A percentile compares a stretch with the other conserved stretches of the same genome.
Evolutionary conservation across 2,329 filamentous ascomycete genomes (phyloP).

Genomic region (Aspergillus sojae): DNA sequence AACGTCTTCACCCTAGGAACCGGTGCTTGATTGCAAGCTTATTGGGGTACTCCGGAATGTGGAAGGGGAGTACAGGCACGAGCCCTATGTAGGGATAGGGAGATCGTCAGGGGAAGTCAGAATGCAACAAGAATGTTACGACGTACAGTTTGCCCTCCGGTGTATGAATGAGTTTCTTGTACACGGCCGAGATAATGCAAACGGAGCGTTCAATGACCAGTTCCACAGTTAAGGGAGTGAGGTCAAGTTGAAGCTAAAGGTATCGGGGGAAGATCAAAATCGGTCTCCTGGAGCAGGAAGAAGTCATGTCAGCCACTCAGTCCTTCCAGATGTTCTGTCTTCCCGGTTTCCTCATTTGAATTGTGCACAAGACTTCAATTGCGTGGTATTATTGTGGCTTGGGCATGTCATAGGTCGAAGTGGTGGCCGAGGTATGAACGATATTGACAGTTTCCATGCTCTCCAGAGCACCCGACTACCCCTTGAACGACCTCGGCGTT

Average conservation of each 20-base stretch:
- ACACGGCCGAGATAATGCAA: slow-evolving; percentile 26
- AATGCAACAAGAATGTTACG: slow-evolving; percentile 31
- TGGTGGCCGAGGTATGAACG: slow-evolving; percentile 21
- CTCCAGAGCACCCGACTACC: slow-evolving; percentile 8
- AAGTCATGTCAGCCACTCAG: slow-evolving; percentile 19
- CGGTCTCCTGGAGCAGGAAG: slow-evolving; percentile 19
- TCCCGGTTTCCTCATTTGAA: not conserved
- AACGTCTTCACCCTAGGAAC: slow-evolving; percentile 50
- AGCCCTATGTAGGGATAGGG: slow-evolving; percentile 44
- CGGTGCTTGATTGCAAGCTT: slow-evolving; percentile 33
- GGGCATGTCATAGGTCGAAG: slow-evolving; percentile 22
- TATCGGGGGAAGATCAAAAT: slow-evolving; percentile 18
- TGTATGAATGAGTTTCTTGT: slow-evolving; percentile 26
- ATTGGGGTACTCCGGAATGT: slow-evolving; percentile 41
- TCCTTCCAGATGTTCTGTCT: slow-evolving; percentile 6
- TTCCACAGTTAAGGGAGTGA: slow-evolving; percentile 31
- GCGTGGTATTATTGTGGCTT: slow-evolving; percentile 1
- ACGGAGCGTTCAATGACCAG: slow-evolving; percentile 27
- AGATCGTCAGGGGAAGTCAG: slow-evolving; percentile 39
- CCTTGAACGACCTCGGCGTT: slow-evolving; percentile 15
- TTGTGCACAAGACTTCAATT: slow-evolving; percentile 10
- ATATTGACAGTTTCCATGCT: slow-evolving; percentile 20
- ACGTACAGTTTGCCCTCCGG: slow-evolving; percentile 40
- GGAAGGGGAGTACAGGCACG: slow-evolving; percentile 38
- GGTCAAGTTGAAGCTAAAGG: slow-evolving; percentile 25